phyloP scores from a whole-genome alignment of 345 rosid species.

The Litchi chinensis region DNA sequence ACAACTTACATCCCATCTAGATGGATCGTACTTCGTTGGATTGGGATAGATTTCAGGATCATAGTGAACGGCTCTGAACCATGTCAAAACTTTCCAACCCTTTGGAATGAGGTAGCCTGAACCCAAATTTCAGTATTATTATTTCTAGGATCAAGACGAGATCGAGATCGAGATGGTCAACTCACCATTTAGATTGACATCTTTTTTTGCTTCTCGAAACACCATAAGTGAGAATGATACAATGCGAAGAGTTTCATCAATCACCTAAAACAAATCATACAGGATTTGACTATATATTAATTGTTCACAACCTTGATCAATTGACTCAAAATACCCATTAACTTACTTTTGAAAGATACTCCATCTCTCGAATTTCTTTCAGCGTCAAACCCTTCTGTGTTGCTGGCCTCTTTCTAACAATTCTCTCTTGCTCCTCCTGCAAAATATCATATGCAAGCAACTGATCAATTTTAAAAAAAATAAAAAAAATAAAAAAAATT shows the following conservation, averaged over 20 bases:
- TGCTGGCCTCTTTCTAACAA: constrained; percentile 42
- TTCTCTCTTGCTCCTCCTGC: constrained; percentile 74
- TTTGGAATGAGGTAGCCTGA: constrained; percentile 82
- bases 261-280: constrained; percentile 42
- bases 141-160: no score
- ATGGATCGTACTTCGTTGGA: constrained; percentile 73
- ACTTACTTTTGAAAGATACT: constrained; percentile 64
- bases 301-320: neutral
- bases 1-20: constrained; percentile 84
- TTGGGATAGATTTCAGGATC: constrained; percentile 65
- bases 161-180: neutral
- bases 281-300: no score
- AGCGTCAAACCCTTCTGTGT: constrained; percentile 58
- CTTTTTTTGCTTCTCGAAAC: constrained; percentile 72
- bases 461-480: neutral
- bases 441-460: neutral
- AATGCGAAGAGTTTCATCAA: constrained; percentile 83
- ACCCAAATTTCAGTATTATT: neutral
- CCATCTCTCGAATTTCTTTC: constrained; percentile 73
- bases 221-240: constrained; percentile 71
- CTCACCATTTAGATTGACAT: constrained; percentile 61
- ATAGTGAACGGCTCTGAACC: constrained; percentile 78
- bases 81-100: constrained; percentile 82
- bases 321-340: neutral
- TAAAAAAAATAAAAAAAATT: no score